A percentile compares a stretch with the other conserved stretches of the same genome.
Conservation (phyloP, 805 yeast species). For the Yarrowia alimentaria region DNA sequence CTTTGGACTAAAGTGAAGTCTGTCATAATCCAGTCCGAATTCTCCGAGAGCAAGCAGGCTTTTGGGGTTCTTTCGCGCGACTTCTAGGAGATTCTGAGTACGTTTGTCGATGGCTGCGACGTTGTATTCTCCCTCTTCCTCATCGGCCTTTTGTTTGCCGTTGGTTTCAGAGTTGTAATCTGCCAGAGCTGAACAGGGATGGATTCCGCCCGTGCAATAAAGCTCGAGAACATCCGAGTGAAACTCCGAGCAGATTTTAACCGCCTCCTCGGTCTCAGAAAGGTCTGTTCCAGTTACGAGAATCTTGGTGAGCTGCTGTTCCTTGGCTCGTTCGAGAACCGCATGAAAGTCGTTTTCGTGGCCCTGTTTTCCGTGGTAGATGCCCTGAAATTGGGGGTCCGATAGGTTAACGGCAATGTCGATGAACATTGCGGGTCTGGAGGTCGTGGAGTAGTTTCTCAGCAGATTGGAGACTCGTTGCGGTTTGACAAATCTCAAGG, state of each 20-base stretch:
- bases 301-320: slow-evolving; percentile 63
- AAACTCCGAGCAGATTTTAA: slow-evolving; percentile 50
- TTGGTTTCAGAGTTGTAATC: slow-evolving; percentile 41
- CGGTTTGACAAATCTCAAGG: neutral
- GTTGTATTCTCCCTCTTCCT: slow-evolving; percentile 30
- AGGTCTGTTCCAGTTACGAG: slow-evolving; percentile 82
- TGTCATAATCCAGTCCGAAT: slow-evolving; percentile 90
- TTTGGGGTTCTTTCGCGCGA: slow-evolving; percentile 49
- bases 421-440: slow-evolving; percentile 9
- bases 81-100: slow-evolving; percentile 50
- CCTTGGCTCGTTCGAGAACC: slow-evolving; percentile 65
- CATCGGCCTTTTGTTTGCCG: slow-evolving; percentile 29
- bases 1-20: slow-evolving; percentile 71
- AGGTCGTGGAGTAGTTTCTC: slow-evolving; percentile 5
- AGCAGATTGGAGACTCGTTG: slow-evolving; percentile 1
- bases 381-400: slow-evolving; percentile 83
- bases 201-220: slow-evolving; percentile 85
- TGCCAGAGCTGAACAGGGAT: slow-evolving; percentile 82
- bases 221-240: slow-evolving; percentile 39
- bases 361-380: slow-evolving; percentile 64
- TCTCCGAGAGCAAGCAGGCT: slow-evolving; percentile 86
- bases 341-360: slow-evolving; percentile 67
- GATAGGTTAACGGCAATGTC: slow-evolving; percentile 76
- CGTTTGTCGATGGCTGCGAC: slow-evolving; percentile 36
- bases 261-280: slow-evolving; percentile 60